A percentile compares a stretch with the other conserved stretches of the same genome.
Conservation (phyloP, 495 filamentous ascomycete genomes). For the Pseudomonodictys pantanalensis region DNA sequence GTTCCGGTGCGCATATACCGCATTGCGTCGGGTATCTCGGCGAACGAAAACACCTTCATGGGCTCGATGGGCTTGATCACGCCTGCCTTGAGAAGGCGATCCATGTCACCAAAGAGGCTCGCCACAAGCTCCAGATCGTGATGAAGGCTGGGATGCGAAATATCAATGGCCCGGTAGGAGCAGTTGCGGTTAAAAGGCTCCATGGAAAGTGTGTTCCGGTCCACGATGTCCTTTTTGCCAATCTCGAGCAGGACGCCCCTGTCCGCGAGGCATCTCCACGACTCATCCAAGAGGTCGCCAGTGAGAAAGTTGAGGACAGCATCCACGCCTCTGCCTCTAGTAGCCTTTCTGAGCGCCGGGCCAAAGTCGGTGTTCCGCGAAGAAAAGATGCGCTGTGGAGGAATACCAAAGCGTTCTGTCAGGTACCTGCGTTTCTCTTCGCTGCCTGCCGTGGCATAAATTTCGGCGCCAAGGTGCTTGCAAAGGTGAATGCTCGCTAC, state of each 20-base stretch:
- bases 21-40: not conserved
- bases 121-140: not conserved
- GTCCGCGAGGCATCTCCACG: not conserved
- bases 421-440: slow-evolving; percentile 11
- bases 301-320: slow-evolving; percentile 11
- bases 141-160: not conserved
- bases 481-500: slow-evolving; percentile 17
- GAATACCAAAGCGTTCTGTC: not conserved
- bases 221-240: slow-evolving; percentile 11
- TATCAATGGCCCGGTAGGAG: slow-evolving; percentile 7
- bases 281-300: slow-evolving; percentile 2
- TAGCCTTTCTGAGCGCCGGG: not conserved
- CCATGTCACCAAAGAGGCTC: not conserved
- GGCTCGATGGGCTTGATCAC: not conserved
- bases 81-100: not conserved
- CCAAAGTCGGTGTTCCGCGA: slow-evolving; percentile 10
- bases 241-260: slow-evolving; percentile 11
- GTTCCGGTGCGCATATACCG: not conserved
- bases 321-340: slow-evolving; percentile 13
- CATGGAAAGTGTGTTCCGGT: slow-evolving; percentile 9
- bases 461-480: slow-evolving; percentile 7
- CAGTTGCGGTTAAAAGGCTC: slow-evolving; percentile 9
- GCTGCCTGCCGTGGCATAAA: slow-evolving; percentile 13
- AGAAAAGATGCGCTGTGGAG: slow-evolving; percentile 10
- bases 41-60: not conserved